Evolutionary conservation across 1,284 basidiomycete species (phyloP), one percentile per base, ranked within the genome.

Genomic region (Heterobasidion parviporum): DNA sequence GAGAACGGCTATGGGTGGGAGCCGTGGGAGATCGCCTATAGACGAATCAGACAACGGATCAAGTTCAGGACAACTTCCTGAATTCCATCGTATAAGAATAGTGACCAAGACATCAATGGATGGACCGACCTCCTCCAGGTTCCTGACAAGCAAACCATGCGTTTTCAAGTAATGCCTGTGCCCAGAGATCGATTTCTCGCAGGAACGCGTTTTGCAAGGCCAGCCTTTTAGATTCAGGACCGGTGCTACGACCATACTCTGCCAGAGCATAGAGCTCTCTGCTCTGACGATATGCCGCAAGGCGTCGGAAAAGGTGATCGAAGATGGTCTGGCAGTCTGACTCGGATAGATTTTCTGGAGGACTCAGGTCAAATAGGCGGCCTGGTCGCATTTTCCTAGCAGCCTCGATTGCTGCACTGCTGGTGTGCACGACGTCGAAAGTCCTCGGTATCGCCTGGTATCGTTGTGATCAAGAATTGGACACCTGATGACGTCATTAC

Each of bases 101-200:
- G 12, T 16, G 36, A 43, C 41, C 41, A 14, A 14, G 41, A 8
- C 5, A 44, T 44, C 41, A 18, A 14, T 12, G 12, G 20, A 14
- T 14, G 14, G 15, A 49, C 57, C 15, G 60, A 77, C 77, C 74
- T 68, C 68, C 68, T 3, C 71, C 74, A 8, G 75, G 75, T 57
- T 78, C 75, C 46, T 72, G 69, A 61, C 79, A 81, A 6, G 73
- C 74, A 26, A 71, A 62, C 76, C 78, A 82, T 8, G 76, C 70
- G 55, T 78, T 68, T 53, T 74, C 66, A 5, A 77, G 58, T 14
- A 82, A 60, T 4, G 67, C 65, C 50, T 80, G 73, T 0, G 74
- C 75, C 81, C 81, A 83, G 8, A 55, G 32, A 54, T 77, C 67
- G 9, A 82, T 60, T 38, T 73, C 72, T 4, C 61, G 45, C 8